Conservation (phyloP, 1,139 yeast genomes). For the Hyphopichia burtonii region DNA sequence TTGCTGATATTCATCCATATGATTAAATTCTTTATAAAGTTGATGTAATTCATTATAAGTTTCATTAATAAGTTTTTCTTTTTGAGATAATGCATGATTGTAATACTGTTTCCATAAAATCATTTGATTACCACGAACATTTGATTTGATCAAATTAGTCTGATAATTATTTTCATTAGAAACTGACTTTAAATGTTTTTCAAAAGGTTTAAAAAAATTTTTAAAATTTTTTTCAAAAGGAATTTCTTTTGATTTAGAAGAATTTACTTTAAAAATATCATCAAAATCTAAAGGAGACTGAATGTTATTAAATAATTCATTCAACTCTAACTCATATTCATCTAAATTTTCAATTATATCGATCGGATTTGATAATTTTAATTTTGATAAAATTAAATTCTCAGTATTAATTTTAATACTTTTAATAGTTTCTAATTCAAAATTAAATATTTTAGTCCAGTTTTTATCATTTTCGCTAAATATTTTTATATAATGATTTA, state of each 20-base stretch:
- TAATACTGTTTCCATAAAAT: constrained; percentile 37
- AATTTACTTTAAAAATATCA: constrained; percentile 13
- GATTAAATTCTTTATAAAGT: constrained; percentile 26
- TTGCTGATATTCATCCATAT: constrained; percentile 14
- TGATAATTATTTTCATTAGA: constrained; percentile 33
- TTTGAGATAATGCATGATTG: constrained; percentile 17
- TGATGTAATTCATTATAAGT: constrained; percentile 24
- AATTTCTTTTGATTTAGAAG: constrained; percentile 10
- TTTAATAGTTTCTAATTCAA: constrained; percentile 36
- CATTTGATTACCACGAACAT: constrained; percentile 24
- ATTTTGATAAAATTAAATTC: constrained; percentile 20
- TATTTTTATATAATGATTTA: constrained; percentile 26
- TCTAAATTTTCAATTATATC: constrained; percentile 20
- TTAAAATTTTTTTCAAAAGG: constrained; percentile 34
- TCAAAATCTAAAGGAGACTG: constrained; percentile 39
- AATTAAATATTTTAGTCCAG: constrained; percentile 34
- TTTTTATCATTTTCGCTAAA: constrained; percentile 29
- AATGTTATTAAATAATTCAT: constrained; percentile 25
- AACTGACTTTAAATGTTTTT: constrained; percentile 23
- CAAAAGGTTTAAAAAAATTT: constrained; percentile 23
- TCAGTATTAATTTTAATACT: constrained; percentile 35
- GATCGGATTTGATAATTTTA: constrained; percentile 9
- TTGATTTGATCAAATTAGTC: constrained; percentile 19
- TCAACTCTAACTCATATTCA: constrained; percentile 31
- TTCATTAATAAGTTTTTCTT: constrained; percentile 23